Conservation (phyloP, 208 protist species). For the Herpetomonas samuelpessoai region DNA sequence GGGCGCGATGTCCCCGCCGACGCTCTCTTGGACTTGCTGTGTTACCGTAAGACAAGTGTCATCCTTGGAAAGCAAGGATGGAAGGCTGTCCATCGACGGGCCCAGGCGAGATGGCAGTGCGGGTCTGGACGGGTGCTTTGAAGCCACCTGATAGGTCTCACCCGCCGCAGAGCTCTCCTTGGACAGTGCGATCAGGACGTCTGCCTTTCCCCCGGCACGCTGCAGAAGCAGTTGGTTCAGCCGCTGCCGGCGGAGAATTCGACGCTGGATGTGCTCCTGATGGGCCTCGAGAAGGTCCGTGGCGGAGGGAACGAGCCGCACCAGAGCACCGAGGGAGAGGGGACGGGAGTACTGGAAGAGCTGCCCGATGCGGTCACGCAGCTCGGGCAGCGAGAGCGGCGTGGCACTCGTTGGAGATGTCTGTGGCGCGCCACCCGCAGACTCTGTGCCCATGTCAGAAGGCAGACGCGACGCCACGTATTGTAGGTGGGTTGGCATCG, state of each 20-base stretch:
- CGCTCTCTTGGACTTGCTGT: background rate
- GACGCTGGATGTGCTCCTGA: background rate
- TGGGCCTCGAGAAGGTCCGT: background rate
- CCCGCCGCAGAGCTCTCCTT: background rate
- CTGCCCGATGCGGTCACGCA: background rate
- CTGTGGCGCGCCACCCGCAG: no score
- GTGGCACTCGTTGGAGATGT: background rate
- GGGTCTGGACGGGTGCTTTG: background rate
- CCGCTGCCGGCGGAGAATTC: background rate
- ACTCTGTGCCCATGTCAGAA: no score
- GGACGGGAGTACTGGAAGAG: slow-evolving; percentile 3
- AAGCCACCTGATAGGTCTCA: background rate
- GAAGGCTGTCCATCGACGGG: no score
- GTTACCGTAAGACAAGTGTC: no score
- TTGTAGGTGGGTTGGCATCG: no score
- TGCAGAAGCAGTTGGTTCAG: background rate
- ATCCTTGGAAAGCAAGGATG: no score
- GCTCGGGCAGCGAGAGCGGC: background rate
- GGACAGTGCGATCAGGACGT: background rate
- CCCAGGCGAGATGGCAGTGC: no score
- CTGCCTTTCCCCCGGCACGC: background rate
- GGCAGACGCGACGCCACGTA: no score
- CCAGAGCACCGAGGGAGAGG: background rate
- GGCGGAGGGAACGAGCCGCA: background rate
- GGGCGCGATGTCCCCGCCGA: background rate